These are phyloP conservation scores for Vicia faba DNA, from an alignment of 306 rosid genomes.

Conservation along the genomic window DNA sequence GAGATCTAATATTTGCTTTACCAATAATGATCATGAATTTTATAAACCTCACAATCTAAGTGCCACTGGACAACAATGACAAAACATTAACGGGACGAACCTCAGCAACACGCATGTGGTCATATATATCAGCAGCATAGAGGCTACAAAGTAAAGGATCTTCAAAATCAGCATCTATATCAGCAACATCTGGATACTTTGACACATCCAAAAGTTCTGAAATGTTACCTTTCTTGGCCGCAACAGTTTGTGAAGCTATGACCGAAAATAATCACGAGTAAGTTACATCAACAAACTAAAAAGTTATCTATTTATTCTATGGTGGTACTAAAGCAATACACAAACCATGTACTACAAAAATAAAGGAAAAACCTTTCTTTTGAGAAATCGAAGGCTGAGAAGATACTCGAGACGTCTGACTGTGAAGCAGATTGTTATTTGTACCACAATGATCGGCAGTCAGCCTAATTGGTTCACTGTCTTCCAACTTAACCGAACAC, in stretches of 20 bases:
- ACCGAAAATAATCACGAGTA: background rate
- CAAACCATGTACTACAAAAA: slow-evolving; percentile 2
- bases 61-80: slow-evolving; percentile 15
- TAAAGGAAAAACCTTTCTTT: slow-evolving; percentile 53
- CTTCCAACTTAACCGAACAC: slow-evolving; percentile 35
- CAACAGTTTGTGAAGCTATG: slow-evolving; percentile 35
- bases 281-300: slow-evolving; percentile 10
- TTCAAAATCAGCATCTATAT: slow-evolving; percentile 68
- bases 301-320: background rate
- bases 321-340: slow-evolving; percentile 22
- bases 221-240: slow-evolving; percentile 45
- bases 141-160: slow-evolving; percentile 70
- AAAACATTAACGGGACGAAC: slow-evolving; percentile 46
- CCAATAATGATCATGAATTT: background rate
- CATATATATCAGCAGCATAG: slow-evolving; percentile 79
- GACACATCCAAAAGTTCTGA: slow-evolving; percentile 31
- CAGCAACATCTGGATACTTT: slow-evolving; percentile 46
- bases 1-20: background rate
- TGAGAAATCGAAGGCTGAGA: slow-evolving; percentile 46
- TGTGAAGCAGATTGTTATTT: slow-evolving; percentile 44
- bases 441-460: slow-evolving; percentile 35
- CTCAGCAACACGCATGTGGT: slow-evolving; percentile 70
- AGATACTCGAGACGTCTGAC: slow-evolving; percentile 51
- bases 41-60: background rate
- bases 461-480: slow-evolving; percentile 33